Conservation (phyloP, 495 filamentous ascomycete species). For the Cladorrhinum samala region DNA sequence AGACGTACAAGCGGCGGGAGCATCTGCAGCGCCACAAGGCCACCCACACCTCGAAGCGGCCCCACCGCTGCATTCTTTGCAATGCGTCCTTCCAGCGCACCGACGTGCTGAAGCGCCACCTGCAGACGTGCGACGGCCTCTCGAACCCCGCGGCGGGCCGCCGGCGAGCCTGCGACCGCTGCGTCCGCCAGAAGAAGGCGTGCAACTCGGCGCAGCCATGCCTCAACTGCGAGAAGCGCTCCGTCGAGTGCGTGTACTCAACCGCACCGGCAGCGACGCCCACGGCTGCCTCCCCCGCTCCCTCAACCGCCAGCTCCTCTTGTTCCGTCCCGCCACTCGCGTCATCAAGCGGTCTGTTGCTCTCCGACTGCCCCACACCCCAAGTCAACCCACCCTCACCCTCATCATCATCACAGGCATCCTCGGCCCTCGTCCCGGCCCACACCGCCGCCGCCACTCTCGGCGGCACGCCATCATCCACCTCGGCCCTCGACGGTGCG, state of each 20-base stretch:
- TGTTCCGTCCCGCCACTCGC: too few relatives aligned
- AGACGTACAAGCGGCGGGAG: constrained; percentile 30
- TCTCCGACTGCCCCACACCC: too few relatives aligned
- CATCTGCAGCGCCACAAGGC: constrained; percentile 26
- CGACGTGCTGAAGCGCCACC: constrained; percentile 28
- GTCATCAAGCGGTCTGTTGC: too few relatives aligned
- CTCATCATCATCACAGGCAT: too few relatives aligned
- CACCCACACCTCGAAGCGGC: constrained; percentile 24
- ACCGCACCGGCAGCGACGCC: constrained; percentile 2
- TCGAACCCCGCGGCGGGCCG: constrained; percentile 13
- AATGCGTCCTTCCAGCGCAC: constrained; percentile 27
- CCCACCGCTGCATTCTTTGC: constrained; percentile 25
- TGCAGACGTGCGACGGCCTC: constrained; percentile 26
- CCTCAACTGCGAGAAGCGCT: constrained; percentile 23
- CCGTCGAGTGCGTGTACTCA: constrained; percentile 21
- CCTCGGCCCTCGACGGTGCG: constrained; percentile 3
- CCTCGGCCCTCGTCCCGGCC: constrained; percentile 3
- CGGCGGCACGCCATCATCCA: background rate
- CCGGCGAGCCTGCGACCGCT: constrained; percentile 27
- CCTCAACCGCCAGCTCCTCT: background rate
- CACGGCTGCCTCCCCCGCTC: background rate
- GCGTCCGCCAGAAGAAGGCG: constrained; percentile 29
- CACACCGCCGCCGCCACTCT: background rate
- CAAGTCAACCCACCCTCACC: too few relatives aligned
- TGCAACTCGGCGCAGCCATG: constrained; percentile 27